phyloP scores from a whole-genome alignment of 2,329 filamentous ascomycete genomes.

The Chaetomiaceae sp. region DNA sequence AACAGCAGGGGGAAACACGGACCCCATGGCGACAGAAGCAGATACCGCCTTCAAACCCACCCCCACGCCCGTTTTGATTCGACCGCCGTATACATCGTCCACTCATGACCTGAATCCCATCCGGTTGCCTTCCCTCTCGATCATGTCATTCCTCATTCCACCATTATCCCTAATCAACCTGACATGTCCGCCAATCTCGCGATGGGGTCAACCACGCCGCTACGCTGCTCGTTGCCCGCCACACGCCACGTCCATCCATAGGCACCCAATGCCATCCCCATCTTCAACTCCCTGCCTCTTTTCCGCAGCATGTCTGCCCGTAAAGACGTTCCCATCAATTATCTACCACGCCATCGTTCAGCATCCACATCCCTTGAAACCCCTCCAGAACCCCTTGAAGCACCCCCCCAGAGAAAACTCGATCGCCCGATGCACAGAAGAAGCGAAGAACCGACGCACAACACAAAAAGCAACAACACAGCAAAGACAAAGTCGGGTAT shows the following conservation, averaged over 20 bases:
- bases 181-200: neutral
- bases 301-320: too few species aligned
- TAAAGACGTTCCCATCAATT: too few species aligned
- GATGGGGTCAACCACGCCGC: neutral
- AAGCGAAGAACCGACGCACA: neutral
- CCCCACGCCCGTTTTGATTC: neutral
- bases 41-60: neutral
- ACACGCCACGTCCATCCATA: too few species aligned
- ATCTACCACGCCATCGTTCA: too few species aligned
- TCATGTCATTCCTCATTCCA: neutral
- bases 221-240: too few species aligned
- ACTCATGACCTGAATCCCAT: neutral
- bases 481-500: constrained; percentile 16
- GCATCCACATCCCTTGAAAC: too few species aligned
- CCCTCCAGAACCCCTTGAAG: too few species aligned
- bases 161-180: neutral
- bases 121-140: neutral
- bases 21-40: too few species aligned
- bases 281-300: too few species aligned
- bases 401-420: too few species aligned
- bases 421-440: neutral
- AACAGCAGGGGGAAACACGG: too few species aligned
- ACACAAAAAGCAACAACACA: neutral
- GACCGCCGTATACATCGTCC: neutral
- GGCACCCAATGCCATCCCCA: too few species aligned